Evolutionary conservation across 1,284 basidiomycete species (phyloP).

Genomic region (Boletellus sp.): DNA sequence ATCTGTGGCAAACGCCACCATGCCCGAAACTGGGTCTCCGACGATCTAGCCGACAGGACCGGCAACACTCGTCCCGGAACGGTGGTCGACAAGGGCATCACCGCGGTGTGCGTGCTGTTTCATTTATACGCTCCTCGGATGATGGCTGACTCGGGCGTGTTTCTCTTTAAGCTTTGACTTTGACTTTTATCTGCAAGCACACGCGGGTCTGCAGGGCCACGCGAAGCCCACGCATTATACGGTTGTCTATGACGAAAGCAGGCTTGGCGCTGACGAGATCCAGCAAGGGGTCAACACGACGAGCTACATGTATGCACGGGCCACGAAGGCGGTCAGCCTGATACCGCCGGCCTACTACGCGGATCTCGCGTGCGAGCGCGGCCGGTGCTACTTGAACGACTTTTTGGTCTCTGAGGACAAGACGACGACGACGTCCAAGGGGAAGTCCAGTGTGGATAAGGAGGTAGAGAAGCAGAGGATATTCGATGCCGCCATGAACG

Average conservation of each 20-base stretch:
- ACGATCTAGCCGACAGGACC: slow-evolving; percentile 49
- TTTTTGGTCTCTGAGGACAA: slow-evolving; percentile 54
- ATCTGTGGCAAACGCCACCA: slow-evolving; percentile 83
- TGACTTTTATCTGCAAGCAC: slow-evolving; percentile 79
- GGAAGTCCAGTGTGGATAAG: slow-evolving; percentile 27
- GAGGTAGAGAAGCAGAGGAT: slow-evolving; percentile 41
- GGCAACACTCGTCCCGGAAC: slow-evolving; percentile 76
- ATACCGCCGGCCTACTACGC: slow-evolving; percentile 76
- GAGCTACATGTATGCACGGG: slow-evolving; percentile 70
- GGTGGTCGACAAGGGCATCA: slow-evolving; percentile 70
- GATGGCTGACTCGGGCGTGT: neutral
- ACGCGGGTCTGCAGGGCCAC: slow-evolving; percentile 39
- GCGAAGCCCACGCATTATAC: slow-evolving; percentile 70
- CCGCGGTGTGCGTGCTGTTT: slow-evolving; percentile 50
- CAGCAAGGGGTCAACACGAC: slow-evolving; percentile 63
- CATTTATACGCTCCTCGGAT: neutral
- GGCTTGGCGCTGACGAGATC: slow-evolving; percentile 59
- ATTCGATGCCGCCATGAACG: slow-evolving; percentile 47
- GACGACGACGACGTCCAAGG: slow-evolving; percentile 31
- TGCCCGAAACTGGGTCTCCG: slow-evolving; percentile 58
- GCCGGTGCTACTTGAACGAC: slow-evolving; percentile 65
- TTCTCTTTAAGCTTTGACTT: slow-evolving; percentile 51
- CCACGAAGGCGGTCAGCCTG: slow-evolving; percentile 74
- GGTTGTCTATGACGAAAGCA: slow-evolving; percentile 70
- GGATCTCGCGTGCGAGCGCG: slow-evolving; percentile 73